Evolutionary conservation across 768 basidiomycete species (phyloP).

Genomic region (Gyrodon lividus): DNA sequence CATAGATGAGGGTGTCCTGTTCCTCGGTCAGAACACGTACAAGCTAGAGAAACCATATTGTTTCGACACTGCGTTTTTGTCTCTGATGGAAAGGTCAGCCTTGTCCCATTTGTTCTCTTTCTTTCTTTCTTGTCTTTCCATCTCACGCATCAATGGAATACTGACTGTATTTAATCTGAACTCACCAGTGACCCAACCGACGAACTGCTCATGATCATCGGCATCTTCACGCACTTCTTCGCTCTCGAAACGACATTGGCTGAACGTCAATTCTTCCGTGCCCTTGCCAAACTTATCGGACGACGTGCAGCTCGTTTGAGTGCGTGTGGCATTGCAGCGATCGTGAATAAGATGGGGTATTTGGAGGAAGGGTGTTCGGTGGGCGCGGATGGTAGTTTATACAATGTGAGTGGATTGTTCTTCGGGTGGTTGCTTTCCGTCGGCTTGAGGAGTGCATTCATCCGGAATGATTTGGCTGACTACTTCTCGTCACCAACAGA

Average conservation of each 20-base stretch:
- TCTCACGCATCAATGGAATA: neutral
- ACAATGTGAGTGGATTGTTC: conserved; percentile 62
- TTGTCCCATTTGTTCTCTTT: neutral
- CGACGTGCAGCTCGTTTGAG: conserved; percentile 87
- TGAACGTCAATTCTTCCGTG: conserved; percentile 96
- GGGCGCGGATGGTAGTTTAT: conserved; percentile 92
- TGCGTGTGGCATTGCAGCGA: conserved; percentile 94
- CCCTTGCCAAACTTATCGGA: conserved; percentile 86
- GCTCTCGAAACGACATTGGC: conserved; percentile 93
- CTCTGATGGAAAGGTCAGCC: conserved; percentile 87
- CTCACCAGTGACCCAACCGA: conserved; percentile 84
- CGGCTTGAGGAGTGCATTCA: neutral
- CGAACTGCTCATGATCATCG: conserved; percentile 94
- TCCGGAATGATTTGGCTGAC: neutral
- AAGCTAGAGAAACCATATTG: conserved; percentile 92
- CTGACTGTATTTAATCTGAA: neutral
- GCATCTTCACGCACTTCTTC: conserved; percentile 97
- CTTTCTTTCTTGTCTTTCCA: too few species aligned
- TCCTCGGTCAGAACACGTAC: conserved; percentile 98
- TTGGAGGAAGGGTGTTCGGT: conserved; percentile 88
- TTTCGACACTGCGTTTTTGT: conserved; percentile 96
- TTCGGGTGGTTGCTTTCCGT: neutral
- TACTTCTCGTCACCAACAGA: conserved; percentile 46
- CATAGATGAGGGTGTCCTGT: conserved; percentile 94
- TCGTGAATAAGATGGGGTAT: conserved; percentile 93